phyloP scores from a whole-genome alignment of 805 yeast genomes.

The Ogataea nonfermentans region DNA sequence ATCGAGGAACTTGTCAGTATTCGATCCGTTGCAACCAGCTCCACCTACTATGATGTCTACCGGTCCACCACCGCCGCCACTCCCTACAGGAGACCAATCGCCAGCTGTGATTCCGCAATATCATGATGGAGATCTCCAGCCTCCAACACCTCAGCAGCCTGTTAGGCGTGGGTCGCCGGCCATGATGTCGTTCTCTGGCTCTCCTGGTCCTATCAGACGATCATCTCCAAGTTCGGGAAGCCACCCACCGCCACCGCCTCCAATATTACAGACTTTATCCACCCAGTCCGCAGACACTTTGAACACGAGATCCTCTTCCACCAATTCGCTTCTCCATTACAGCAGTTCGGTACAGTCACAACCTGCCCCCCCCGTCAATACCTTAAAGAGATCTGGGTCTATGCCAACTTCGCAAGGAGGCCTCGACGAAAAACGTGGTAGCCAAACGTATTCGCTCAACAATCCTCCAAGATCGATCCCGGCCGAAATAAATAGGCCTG shows the following conservation, averaged over 20 bases:
- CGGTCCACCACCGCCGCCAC: conserved; percentile 11
- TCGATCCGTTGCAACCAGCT: conserved; percentile 34
- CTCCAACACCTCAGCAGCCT: conserved; percentile 14
- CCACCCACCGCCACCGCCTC: conserved; percentile 7
- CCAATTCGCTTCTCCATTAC: conserved; percentile 12
- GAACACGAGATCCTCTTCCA: conserved; percentile 20
- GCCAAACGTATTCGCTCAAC: conserved; percentile 23
- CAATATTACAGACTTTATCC: conserved; percentile 1
- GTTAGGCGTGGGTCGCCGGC: conserved; percentile 14
- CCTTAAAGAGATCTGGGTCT: conserved; percentile 12
- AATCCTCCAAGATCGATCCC: conserved; percentile 33
- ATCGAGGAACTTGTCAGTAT: conserved; percentile 41
- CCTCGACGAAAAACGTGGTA: conserved; percentile 20
- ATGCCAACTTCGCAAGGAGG: conserved; percentile 15
- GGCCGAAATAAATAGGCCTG: conserved; percentile 9
- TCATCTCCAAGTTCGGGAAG: conserved; percentile 9
- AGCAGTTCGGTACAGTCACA: conserved; percentile 2
- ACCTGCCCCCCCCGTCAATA: conserved; percentile 3
- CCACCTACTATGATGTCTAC: conserved; percentile 10
- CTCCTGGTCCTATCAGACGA: conserved; percentile 16
- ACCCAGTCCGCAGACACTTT: conserved; percentile 12
- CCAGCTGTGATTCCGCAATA: conserved; percentile 8
- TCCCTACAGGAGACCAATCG: conserved; percentile 8
- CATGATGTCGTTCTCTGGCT: conserved; percentile 14
- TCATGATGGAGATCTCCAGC: conserved; percentile 15